Conservation (phyloP, 2,329 filamentous ascomycete genomes). For the Scedosporium aurantiacum region DNA sequence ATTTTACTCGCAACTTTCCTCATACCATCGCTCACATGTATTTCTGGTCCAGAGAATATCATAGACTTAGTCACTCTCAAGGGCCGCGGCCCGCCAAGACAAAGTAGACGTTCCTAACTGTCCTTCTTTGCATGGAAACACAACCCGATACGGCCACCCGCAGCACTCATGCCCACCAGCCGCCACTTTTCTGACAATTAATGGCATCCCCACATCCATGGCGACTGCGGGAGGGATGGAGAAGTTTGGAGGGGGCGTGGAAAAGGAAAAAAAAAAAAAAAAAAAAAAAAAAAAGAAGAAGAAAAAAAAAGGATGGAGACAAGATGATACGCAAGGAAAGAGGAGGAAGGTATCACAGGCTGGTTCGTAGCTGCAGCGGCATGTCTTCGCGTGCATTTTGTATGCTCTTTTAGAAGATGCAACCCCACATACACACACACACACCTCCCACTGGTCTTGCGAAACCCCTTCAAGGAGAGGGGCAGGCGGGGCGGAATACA, state of each 20-base stretch:
- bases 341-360: background rate
- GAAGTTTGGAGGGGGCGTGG: background rate
- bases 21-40: background rate
- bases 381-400: background rate
- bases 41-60: background rate
- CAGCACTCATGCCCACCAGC: background rate
- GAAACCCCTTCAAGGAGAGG: background rate
- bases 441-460: background rate
- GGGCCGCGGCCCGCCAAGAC: background rate
- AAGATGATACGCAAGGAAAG: background rate
- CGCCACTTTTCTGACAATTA: background rate
- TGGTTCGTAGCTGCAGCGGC: background rate
- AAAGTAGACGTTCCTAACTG: background rate
- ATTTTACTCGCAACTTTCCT: background rate
- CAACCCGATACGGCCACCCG: conserved; percentile 1
- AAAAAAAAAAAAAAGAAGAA: background rate
- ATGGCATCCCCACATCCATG: background rate
- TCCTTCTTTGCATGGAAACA: background rate
- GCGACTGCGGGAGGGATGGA: background rate
- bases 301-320: background rate
- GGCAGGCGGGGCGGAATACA: background rate
- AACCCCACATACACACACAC: background rate
- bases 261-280: background rate
- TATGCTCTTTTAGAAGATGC: background rate
- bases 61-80: background rate